These are phyloP conservation scores for Cytospora piceicola DNA, from an alignment of 2,329 filamentous ascomycete species.

Conservation along the genomic window DNA sequence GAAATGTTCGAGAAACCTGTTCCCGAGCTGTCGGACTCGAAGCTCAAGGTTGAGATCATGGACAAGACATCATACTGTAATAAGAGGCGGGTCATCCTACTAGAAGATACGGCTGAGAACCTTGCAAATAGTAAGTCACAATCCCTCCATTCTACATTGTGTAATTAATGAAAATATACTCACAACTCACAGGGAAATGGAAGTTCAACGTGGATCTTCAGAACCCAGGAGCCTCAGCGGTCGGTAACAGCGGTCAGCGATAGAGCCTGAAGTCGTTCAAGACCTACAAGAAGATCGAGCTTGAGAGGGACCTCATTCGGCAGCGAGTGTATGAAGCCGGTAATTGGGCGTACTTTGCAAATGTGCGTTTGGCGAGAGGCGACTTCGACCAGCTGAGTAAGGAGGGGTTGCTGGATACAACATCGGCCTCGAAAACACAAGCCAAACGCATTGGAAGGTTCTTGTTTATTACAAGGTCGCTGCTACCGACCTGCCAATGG, in stretches of 20 bases:
- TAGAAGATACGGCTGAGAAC: conserved; percentile 92
- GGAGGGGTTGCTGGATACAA: neutral
- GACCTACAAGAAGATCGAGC: neutral
- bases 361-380: neutral
- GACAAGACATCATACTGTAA: conserved; percentile 98
- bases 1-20: conserved; percentile 99
- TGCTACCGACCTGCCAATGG: neutral
- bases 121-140: conserved; percentile 74
- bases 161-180: conserved; percentile 31
- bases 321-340: neutral
- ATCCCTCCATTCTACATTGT: neutral
- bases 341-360: neutral
- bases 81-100: conserved; percentile 83
- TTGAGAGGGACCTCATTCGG: neutral
- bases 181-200: conserved; percentile 48
- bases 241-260: conserved; percentile 35
- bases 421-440: neutral
- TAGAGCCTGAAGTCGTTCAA: conserved; percentile 25
- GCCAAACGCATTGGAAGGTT: neutral
- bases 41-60: conserved; percentile 96
- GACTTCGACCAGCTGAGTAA: neutral
- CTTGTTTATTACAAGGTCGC: neutral
- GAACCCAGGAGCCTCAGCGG: conserved; percentile 26
- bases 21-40: conserved; percentile 79
- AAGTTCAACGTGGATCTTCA: conserved; percentile 48